phyloP scores from a whole-genome alignment of 805 yeast species.

The Metschnikowia colocasiae region DNA sequence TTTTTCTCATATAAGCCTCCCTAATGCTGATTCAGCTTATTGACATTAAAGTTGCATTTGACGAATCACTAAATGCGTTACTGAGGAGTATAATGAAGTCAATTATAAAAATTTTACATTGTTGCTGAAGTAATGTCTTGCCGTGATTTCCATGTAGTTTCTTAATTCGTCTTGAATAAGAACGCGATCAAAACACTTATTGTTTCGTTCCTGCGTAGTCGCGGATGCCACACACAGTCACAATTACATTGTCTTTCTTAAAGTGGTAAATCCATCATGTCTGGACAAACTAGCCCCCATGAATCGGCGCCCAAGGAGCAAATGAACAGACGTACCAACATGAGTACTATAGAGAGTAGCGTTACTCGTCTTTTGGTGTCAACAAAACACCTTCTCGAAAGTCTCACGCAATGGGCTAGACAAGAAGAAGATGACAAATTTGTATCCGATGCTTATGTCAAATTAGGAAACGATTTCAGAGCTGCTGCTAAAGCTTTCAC shows the following conservation, averaged over 20 bases:
- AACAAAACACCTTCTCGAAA: slow-evolving; percentile 83
- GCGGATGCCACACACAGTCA: slow-evolving; percentile 2
- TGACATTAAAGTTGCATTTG: background rate
- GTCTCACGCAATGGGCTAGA: slow-evolving; percentile 86
- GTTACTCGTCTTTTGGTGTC: slow-evolving; percentile 78
- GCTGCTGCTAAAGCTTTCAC: slow-evolving; percentile 78
- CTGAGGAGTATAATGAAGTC: background rate
- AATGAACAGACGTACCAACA: slow-evolving; percentile 19
- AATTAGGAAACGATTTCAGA: slow-evolving; percentile 89
- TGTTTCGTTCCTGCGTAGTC: slow-evolving; percentile 3
- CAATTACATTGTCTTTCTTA: slow-evolving; percentile 6
- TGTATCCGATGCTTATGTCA: slow-evolving; percentile 88
- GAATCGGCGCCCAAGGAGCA: background rate
- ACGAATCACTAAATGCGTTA: background rate
- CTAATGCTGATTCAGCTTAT: no score
- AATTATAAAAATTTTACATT: background rate
- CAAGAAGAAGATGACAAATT: slow-evolving; percentile 73
- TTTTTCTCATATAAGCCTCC: background rate
- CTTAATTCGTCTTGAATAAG: background rate
- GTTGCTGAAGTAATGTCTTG: background rate
- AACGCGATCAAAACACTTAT: background rate
- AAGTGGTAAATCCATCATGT: slow-evolving; percentile 2
- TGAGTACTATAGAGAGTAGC: slow-evolving; percentile 66
- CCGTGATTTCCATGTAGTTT: background rate
- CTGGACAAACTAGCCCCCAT: slow-evolving; percentile 3